Percentiles rank a stretch among this genome's conserved stretches.
These are phyloP conservation scores for Gymnopilus junonius DNA, from an alignment of 768 basidiomycete species.

Conservation along the genomic window DNA sequence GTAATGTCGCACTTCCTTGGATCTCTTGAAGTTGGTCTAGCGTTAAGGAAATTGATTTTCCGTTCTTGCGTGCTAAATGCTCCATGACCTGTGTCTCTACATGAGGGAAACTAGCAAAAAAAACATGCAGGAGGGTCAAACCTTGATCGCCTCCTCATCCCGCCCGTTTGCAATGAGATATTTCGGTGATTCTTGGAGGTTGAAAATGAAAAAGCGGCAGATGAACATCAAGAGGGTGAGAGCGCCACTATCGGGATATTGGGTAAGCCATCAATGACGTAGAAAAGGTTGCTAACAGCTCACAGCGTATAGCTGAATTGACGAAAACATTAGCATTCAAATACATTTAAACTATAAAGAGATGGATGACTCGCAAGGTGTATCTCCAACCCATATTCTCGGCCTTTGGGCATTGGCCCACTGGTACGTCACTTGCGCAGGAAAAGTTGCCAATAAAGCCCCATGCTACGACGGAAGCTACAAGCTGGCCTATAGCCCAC, in stretches of 20 bases:
- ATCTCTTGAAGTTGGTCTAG: neutral
- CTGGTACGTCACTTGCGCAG: neutral
- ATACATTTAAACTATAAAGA: no score
- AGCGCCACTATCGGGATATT: neutral
- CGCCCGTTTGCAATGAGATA: constrained; percentile 1
- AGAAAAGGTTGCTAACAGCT: neutral
- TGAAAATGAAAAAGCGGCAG: neutral
- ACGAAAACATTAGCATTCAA: neutral
- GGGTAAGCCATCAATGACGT: neutral
- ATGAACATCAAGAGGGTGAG: neutral
- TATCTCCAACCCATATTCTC: constrained; percentile 5
- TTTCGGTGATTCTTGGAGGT: neutral
- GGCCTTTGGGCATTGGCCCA: neutral
- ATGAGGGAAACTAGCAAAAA: neutral
- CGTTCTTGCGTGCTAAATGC: constrained; percentile 1
- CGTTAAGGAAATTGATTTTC: neutral
- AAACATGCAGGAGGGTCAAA: neutral
- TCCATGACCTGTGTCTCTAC: neutral
- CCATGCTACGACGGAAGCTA: neutral
- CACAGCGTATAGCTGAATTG: neutral
- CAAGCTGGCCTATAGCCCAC: constrained; percentile 3
- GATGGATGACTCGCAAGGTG: neutral
- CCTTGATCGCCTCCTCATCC: neutral
- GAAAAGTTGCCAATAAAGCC: constrained; percentile 4
- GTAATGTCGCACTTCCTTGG: neutral